Percentiles rank a stretch among this genome's conserved stretches.
phyloP scores from a whole-genome alignment of 345 rosid genomes.

The Carallia brachiata region DNA sequence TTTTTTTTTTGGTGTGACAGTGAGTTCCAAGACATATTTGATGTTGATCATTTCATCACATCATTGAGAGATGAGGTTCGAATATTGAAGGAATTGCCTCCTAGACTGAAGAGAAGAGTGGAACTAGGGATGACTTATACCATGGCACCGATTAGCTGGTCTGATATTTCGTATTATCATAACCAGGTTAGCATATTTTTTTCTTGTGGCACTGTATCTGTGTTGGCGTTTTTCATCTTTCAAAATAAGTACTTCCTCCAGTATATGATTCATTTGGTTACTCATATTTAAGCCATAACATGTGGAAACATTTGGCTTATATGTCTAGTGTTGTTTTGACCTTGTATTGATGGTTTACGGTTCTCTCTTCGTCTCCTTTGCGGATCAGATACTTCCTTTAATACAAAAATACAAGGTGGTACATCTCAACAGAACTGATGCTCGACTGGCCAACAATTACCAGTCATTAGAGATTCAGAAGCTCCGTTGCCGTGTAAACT shows the following conservation, averaged over 20 bases:
- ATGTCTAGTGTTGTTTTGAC: neutral
- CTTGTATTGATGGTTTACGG: neutral
- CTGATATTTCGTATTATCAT: constrained; percentile 72
- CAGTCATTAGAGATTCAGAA: constrained; percentile 81
- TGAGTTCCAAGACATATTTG: constrained; percentile 84
- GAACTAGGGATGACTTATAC: constrained; percentile 56
- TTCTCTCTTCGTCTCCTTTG: neutral
- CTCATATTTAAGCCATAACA: neutral
- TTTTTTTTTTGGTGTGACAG: constrained; percentile 36
- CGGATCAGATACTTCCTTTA: constrained; percentile 85
- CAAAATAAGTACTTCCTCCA: neutral
- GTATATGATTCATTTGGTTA: neutral
- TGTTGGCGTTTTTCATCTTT: neutral
- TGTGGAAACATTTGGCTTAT: neutral
- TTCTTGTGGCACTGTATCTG: neutral
- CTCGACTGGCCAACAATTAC: constrained; percentile 81
- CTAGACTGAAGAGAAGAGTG: constrained; percentile 63
- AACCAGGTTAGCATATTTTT: constrained; percentile 44
- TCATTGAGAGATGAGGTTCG: constrained; percentile 86
- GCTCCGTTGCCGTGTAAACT: constrained; percentile 92
- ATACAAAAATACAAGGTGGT: constrained; percentile 76
- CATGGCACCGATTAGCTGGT: constrained; percentile 90
- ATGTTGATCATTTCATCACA: constrained; percentile 74
- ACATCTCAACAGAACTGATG: constrained; percentile 86
- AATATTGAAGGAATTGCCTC: constrained; percentile 76